Percentiles rank a stretch among this genome's conserved stretches.
Evolutionary conservation across 2,329 filamentous ascomycete species (phyloP).

Genomic region (Hymenoscyphus repandus): DNA sequence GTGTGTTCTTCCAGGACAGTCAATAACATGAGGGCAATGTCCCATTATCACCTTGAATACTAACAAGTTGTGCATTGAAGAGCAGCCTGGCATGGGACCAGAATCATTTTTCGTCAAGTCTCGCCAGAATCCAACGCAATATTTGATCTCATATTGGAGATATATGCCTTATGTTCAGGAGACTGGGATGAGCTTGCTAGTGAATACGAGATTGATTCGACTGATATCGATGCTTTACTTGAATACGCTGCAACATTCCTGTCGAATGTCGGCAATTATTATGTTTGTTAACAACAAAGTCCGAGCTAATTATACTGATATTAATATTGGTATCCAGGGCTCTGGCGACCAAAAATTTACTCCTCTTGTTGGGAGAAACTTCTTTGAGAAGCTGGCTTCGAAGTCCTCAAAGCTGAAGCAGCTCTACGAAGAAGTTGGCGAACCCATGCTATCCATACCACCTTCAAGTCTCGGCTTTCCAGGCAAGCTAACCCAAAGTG

Average conservation of each 20-base stretch:
- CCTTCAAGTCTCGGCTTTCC: slow-evolving; percentile 53
- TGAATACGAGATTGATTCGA: slow-evolving; percentile 33
- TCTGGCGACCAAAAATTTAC: slow-evolving; percentile 58
- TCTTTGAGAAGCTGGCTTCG: slow-evolving; percentile 19
- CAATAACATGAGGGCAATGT: slow-evolving; percentile 9
- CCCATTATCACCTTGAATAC: neutral
- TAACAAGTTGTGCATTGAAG: slow-evolving; percentile 27
- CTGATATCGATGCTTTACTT: slow-evolving; percentile 37
- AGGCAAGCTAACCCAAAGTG: slow-evolving; percentile 44
- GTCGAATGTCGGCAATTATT: slow-evolving; percentile 57
- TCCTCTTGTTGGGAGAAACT: slow-evolving; percentile 40
- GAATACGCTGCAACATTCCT: slow-evolving; percentile 53
- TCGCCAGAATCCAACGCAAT: slow-evolving; percentile 53
- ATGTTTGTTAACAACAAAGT: slow-evolving; percentile 29
- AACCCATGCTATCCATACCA: slow-evolving; percentile 40
- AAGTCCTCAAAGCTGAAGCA: neutral
- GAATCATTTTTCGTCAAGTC: slow-evolving; percentile 53
- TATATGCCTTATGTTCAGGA: slow-evolving; percentile 44
- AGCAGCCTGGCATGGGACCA: slow-evolving; percentile 49
- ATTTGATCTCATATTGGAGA: slow-evolving; percentile 53
- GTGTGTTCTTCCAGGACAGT: slow-evolving; percentile 14
- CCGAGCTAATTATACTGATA: neutral
- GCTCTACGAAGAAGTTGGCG: slow-evolving; percentile 28
- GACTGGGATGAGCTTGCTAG: slow-evolving; percentile 44
- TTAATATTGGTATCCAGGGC: slow-evolving; percentile 27